Conservation (phyloP, 192 early-diverging fungal genomes). For the Endogone sp. region DNA sequence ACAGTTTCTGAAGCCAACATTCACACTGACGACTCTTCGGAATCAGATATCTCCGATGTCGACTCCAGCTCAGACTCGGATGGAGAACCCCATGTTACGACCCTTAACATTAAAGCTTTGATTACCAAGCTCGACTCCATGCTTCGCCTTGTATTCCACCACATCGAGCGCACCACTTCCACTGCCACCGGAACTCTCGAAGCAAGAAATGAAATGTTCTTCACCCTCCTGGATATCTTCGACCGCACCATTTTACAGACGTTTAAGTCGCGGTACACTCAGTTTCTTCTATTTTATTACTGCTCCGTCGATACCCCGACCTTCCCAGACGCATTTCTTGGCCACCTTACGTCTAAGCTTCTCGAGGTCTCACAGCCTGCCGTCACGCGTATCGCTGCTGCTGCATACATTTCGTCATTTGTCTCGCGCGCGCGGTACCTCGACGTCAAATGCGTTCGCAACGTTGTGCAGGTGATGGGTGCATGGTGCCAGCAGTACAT, state of each 20-base stretch:
- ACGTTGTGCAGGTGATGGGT: conserved; percentile 62
- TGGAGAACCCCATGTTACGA: conserved; percentile 24
- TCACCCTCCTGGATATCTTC: conserved; percentile 73
- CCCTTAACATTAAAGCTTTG: conserved; percentile 46
- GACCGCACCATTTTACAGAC: conserved; percentile 77
- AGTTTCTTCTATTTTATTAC: conserved; percentile 88
- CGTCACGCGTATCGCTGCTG: conserved; percentile 70
- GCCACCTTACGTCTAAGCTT: conserved; percentile 62
- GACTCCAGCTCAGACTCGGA: conserved; percentile 3
- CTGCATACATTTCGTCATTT: conserved; percentile 84
- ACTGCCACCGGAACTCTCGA: conserved; percentile 25
- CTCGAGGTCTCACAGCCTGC: conserved; percentile 54
- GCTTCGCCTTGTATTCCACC: conserved; percentile 61
- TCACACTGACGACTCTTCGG: conserved; percentile 16
- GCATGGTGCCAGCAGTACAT: conserved; percentile 67
- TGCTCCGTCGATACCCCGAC: conserved; percentile 53
- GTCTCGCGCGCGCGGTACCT: conserved; percentile 84
- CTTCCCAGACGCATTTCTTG: conserved; percentile 76
- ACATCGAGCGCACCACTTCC: conserved; percentile 29
- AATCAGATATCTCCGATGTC: conserved; percentile 4
- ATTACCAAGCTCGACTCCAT: conserved; percentile 73
- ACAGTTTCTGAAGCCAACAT: conserved; percentile 34
- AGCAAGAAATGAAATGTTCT: conserved; percentile 53
- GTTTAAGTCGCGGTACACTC: conserved; percentile 85
- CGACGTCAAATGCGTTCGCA: conserved; percentile 53